These are phyloP conservation scores for Psilocybe azurescens DNA, from an alignment of 768 basidiomycete genomes.

Conservation along the genomic window DNA sequence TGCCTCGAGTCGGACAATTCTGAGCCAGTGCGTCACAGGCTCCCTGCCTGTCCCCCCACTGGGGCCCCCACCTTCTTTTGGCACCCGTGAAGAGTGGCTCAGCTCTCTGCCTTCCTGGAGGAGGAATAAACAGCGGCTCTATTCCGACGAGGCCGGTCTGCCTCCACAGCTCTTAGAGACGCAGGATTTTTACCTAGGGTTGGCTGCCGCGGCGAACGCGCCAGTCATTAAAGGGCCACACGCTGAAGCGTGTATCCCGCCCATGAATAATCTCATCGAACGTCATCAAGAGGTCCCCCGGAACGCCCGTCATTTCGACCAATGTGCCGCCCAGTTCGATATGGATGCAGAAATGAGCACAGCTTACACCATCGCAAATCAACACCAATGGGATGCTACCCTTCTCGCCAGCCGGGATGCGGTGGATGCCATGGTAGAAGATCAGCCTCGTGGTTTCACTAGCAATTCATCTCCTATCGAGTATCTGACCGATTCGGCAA, in stretches of 20 bases:
- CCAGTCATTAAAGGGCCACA: conserved; percentile 83
- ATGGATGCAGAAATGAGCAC: conserved; percentile 52
- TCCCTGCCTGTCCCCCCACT: conserved; percentile 64
- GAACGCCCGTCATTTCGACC: conserved; percentile 27
- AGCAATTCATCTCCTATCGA: conserved; percentile 20
- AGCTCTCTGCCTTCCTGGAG: conserved; percentile 74
- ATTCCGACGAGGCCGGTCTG: conserved; percentile 62
- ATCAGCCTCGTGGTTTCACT: conserved; percentile 16
- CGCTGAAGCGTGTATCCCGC: conserved; percentile 88
- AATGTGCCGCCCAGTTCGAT: conserved; percentile 22
- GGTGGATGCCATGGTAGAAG: conserved; percentile 10
- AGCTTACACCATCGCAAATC: conserved; percentile 34
- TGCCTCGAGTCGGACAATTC: conserved; percentile 48
- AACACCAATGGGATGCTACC: conserved; percentile 36
- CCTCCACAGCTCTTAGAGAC: conserved; percentile 8
- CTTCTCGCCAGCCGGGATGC: conserved; percentile 19
- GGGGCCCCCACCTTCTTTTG: conserved; percentile 68
- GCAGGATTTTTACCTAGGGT: conserved; percentile 76
- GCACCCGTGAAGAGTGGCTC: conserved; percentile 76
- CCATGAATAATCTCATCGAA: conserved; percentile 49
- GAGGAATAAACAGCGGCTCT: conserved; percentile 67
- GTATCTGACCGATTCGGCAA: conserved; percentile 29
- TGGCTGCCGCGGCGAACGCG: conserved; percentile 79
- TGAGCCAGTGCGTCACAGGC: conserved; percentile 58
- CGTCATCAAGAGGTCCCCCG: conserved; percentile 15